These are phyloP conservation scores for Parasitella parasitica DNA, from an alignment of 371 early-diverging fungal species.

Conservation along the genomic window DNA sequence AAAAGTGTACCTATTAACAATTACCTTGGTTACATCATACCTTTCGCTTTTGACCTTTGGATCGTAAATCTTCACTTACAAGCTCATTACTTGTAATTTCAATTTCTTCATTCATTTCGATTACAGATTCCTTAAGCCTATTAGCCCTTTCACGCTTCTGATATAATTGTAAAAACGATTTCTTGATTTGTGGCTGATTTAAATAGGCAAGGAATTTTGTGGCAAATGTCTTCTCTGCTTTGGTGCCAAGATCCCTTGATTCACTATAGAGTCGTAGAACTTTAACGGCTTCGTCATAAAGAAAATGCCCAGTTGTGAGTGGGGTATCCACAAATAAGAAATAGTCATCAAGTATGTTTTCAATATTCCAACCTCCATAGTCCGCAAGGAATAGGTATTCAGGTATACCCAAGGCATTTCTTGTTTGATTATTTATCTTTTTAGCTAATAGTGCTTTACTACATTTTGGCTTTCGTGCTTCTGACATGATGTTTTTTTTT, in stretches of 20 bases:
- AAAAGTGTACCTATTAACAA: conserved; percentile 4
- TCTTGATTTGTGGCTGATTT: conserved; percentile 2
- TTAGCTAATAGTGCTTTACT: not conserved
- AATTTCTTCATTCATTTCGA: conserved; percentile 6
- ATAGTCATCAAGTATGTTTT: not conserved
- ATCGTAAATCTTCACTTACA: conserved; percentile 14
- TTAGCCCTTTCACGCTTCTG: not conserved
- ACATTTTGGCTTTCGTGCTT: not conserved
- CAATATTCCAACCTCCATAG: not conserved
- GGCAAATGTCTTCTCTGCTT: conserved; percentile 7
- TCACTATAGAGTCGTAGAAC: not conserved
- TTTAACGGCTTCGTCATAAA: not conserved
- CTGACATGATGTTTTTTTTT: too few species aligned
- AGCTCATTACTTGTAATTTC: conserved; percentile 15
- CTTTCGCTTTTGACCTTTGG: conserved; percentile 17
- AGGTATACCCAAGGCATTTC: not conserved
- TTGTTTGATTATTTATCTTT: not conserved
- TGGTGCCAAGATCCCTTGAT: not conserved
- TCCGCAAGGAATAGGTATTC: not conserved
- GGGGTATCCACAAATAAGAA: too few species aligned
- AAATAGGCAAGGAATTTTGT: conserved; percentile 4
- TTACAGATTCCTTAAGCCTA: conserved; percentile 4
- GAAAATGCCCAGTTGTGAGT: conserved; percentile 1
- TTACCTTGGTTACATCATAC: conserved; percentile 1
- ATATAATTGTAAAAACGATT: conserved; percentile 6